Evolutionary conservation across 371 early-diverging fungal species (phyloP).

Genomic region (Mucor lusitanicus): DNA sequence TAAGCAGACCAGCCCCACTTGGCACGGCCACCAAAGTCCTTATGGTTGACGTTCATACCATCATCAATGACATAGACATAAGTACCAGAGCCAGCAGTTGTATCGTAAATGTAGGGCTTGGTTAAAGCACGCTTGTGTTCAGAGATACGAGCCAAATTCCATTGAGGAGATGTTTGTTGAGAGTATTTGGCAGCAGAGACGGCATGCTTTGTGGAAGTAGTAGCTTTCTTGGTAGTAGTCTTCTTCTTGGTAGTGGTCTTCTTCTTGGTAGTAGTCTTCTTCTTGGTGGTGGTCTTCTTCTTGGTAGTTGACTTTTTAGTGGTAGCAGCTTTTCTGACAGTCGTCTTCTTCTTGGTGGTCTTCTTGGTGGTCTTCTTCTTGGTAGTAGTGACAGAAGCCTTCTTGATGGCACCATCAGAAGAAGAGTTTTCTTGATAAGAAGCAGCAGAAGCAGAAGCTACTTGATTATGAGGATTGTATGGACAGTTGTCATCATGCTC

Average conservation of each 20-base stretch:
- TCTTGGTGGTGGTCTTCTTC: conserved; percentile 7
- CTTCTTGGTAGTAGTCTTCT: not conserved
- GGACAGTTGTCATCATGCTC: conserved; percentile 25
- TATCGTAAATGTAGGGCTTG: conserved; percentile 36
- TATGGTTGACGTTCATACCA: conserved; percentile 72
- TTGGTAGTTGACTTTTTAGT: conserved; percentile 3
- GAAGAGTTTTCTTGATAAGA: not conserved
- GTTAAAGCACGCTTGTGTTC: conserved; percentile 17
- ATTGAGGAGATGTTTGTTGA: conserved; percentile 32
- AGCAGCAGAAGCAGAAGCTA: conserved; percentile 5
- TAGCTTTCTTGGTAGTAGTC: conserved; percentile 14
- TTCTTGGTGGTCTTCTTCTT: conserved; percentile 6
- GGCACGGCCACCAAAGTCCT: conserved; percentile 86
- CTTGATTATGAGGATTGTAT: not conserved
- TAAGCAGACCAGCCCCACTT: conserved; percentile 61
- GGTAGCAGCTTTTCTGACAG: no score
- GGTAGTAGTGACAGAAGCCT: conserved; percentile 6
- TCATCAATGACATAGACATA: conserved; percentile 75
- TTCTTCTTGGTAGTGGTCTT: not conserved
- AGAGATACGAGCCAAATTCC: conserved; percentile 49
- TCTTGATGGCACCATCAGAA: not conserved
- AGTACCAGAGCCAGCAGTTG: conserved; percentile 36
- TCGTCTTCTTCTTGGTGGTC: not conserved
- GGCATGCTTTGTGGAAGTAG: not conserved
- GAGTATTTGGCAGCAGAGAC: conserved; percentile 4